Evolutionary conservation across 2,329 filamentous ascomycete species (phyloP), one percentile per base, ranked within the genome.

Genomic region (Sporothrix mexicana): DNA sequence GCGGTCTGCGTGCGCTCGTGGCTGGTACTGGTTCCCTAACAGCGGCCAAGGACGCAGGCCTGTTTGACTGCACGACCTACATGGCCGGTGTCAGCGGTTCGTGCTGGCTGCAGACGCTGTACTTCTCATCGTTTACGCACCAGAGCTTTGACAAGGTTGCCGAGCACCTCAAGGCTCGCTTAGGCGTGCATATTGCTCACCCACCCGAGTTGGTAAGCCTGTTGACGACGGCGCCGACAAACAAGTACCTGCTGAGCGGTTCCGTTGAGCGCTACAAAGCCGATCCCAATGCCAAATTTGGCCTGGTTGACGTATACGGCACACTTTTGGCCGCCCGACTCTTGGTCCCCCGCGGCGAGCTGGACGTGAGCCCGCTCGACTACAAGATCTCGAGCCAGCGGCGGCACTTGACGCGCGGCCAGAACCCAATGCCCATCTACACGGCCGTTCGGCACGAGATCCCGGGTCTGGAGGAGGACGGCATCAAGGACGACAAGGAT

Each of bases 381-480:
- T 91, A 98, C 77, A 98, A 98, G 79, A 84, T 99, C 15, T 98
- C 95, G 0, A 95, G 93, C 77, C 96, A 99, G 80, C 86, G 90
- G 72, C 86, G 88, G 17, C 94, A 92, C 76, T 86, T 97, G 23
- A 88, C 93, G 69, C 87, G 91, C 74, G 96, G 96, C 0, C 88
- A 92, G 62, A 88, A 95, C 73, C 96, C 96, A 0, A 83, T 99
- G 77, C 96, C 96, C 0, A 98, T 99, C 68, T 99, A 99, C 78
- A 97, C 95, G 0, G 94, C 94, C 0, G 95, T 99, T 0, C 90
- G 96, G 8, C 96, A 99, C 78, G 96, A 99, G 80, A 98, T 99
- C 30, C 96, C 95, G 0, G 84, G 91, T 8, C 80, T 90, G 8
- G 86, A 87, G 61, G 82, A 61, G 23, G 66, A 59, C 47, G 53